Base-by-base conservation (phyloP, 208 protist genomes). In the Acanthamoeba royreba region DNA sequence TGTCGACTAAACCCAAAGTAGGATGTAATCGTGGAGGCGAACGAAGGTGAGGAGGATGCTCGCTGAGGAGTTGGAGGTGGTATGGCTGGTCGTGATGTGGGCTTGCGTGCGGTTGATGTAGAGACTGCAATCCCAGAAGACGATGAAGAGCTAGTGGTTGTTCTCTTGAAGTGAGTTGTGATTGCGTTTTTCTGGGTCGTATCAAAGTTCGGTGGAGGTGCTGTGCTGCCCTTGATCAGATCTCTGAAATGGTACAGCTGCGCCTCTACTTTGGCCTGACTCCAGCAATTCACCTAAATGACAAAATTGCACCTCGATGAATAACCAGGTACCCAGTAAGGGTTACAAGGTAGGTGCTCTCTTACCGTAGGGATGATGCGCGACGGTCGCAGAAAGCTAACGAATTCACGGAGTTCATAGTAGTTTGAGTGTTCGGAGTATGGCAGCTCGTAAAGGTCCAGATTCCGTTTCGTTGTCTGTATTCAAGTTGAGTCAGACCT, bases 341-440 rank as follows among this genome's bases (percentile, higher is more conserved):
- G n/a, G n/a, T n/a, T n/a, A n/a, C n/a, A n/a, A n/a, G n/a, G n/a
- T n/a, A n/a, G n/a, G n/a, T n/a, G n/a, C n/a, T n/a, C n/a, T 49
- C 1, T 8, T 47, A 95, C 93, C 9, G 93, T 95, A 19, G 93
- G 88, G 31, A 95, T 79, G 46, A 95, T 77, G 22, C 61, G 38
- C 0, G 49, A 31, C 1, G 93, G 93, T 4, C 63, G 69, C 0
- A 95, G 74, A 28, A 69, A 87, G 38, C 19, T 35, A 1, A 95
- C 93, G 47, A 93, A 95, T 38, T 93, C 88, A 1, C 88, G 42
- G 1, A 95, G 88, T 31, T 95, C 93, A 22, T 66, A 31, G 77
- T 79, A 95, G 38, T 49, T 92, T 38, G 45, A 77, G 49, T 95
- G 93, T 53, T 95, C 93, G 4, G 74, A 91, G 77, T 95, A 95